Conservation (phyloP, 139 green algal species). For the Tetradesmus obliquus region DNA sequence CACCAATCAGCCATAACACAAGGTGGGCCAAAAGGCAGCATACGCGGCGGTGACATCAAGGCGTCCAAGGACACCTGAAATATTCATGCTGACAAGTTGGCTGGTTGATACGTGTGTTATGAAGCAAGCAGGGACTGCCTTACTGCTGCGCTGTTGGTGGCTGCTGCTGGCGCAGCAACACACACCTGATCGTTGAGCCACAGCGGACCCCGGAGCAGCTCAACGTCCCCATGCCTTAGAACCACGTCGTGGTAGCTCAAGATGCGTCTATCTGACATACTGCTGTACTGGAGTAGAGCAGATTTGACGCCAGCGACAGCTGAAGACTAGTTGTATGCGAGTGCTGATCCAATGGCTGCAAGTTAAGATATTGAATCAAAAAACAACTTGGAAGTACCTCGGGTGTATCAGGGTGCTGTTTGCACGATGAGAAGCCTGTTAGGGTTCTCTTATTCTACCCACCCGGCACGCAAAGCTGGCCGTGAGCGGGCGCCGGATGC, state of each 20-base stretch:
- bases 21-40: neutral
- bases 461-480: too few species aligned
- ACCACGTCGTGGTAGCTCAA: slow-evolving; percentile 75
- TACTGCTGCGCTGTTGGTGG: neutral
- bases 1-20: neutral
- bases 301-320: neutral
- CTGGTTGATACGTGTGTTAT: neutral
- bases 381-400: too few species aligned
- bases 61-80: neutral
- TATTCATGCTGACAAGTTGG: neutral
- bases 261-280: slow-evolving; percentile 24
- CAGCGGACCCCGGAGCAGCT: slow-evolving; percentile 52
- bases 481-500: too few species aligned
- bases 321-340: neutral
- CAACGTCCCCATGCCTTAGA: slow-evolving; percentile 58
- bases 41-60: neutral
- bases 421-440: too few species aligned
- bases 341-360: too few species aligned
- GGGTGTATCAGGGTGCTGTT: too few species aligned
- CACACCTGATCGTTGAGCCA: slow-evolving; percentile 80
- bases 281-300: neutral
- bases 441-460: too few species aligned
- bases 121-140: neutral
- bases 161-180: neutral
- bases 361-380: too few species aligned